Base-by-base conservation (phyloP, 805 yeast genomes). In the Komagataella ulmi region DNA sequence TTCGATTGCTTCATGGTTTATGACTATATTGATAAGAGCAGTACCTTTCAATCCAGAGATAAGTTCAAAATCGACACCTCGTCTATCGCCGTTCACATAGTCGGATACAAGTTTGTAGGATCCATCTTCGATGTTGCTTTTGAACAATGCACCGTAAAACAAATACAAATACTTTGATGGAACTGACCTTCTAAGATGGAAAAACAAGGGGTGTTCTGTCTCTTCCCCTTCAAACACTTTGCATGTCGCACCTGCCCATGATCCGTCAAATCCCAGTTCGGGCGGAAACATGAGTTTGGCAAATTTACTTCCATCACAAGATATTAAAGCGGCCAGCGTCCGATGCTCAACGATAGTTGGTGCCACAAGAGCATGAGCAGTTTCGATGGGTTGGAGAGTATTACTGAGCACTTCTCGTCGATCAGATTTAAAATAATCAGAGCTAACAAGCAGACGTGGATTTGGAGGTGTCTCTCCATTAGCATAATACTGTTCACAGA, bases 251-350 rank as follows among this genome's bases (percentile, higher is more conserved):
- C 81, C 83, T 43, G 73, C 71, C 47, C 77, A 30, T 30, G 36
- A 30, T 30, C 36, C 14, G 10, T 77, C 19, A 83, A 79, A 6
- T 74, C 67, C 57, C 85, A 71, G 56, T 73, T 68, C 44, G 78
- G 76, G 76, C 1, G 99, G 98, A 65, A 88, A 83, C 53, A 76
- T 73, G 0, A 93, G 93, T 53, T 78, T 84, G 0, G 96, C 88
- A 73, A 83, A 93, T 7, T 66, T 71, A 3, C 60, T 55, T 17
- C 98, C 98, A 65, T 91, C 91, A 17, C 79, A 75, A 1, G 97
- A 81, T 1, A 88, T 88, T 57, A 73, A 75, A 0, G 95, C 90
- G 50, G 75, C 73, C 51, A 89, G 68, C 4, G 79, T 71, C 21
- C 51, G 54, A 2, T 71, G 70, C 21, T 76, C 77, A 14, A 71